Percentiles rank a stretch among this genome's conserved stretches.
Evolutionary conservation across 2,329 filamentous ascomycete genomes (phyloP).

Genomic region (Colletotrichum sp.): DNA sequence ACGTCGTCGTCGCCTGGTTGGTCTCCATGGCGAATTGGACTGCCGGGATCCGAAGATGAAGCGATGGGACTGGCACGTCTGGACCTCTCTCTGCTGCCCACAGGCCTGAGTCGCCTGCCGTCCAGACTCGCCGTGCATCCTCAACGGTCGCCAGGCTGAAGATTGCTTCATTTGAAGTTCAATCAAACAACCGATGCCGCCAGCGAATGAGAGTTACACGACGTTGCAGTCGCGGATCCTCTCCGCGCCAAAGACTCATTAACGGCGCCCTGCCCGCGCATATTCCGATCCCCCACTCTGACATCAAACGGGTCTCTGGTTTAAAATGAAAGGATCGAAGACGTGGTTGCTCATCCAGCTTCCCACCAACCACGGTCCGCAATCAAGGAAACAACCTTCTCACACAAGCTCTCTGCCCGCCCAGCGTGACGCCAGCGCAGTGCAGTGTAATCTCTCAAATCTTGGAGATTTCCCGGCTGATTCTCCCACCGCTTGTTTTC

Average conservation of each 20-base stretch:
- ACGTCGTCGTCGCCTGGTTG: not conserved
- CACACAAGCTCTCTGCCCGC: conserved; percentile 2
- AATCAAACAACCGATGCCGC: conserved; percentile 9
- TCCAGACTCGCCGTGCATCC: not conserved
- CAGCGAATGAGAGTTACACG: conserved; percentile 9
- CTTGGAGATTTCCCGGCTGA: conserved; percentile 5
- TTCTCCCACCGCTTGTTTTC: conserved; percentile 1
- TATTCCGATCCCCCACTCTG: conserved; percentile 18
- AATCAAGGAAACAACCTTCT: conserved; percentile 18
- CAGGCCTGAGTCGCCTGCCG: not conserved
- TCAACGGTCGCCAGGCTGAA: not conserved
- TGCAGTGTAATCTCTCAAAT: conserved; percentile 5
- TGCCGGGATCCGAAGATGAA: not conserved
- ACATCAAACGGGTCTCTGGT: conserved; percentile 16
- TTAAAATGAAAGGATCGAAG: conserved; percentile 21
- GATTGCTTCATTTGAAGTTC: conserved; percentile 19
- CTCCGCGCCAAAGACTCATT: conserved; percentile 5
- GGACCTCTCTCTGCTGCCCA: not conserved
- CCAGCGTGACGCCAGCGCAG: conserved; percentile 9
- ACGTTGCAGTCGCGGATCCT: conserved; percentile 20
- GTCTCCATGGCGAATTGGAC: not conserved
- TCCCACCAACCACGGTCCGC: conserved; percentile 14
- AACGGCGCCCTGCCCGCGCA: not conserved
- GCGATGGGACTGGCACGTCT: not conserved
- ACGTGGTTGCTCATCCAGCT: not conserved